phyloP scores from a whole-genome alignment of 257 asterid genomes.

The Przewalskia tangutica region DNA sequence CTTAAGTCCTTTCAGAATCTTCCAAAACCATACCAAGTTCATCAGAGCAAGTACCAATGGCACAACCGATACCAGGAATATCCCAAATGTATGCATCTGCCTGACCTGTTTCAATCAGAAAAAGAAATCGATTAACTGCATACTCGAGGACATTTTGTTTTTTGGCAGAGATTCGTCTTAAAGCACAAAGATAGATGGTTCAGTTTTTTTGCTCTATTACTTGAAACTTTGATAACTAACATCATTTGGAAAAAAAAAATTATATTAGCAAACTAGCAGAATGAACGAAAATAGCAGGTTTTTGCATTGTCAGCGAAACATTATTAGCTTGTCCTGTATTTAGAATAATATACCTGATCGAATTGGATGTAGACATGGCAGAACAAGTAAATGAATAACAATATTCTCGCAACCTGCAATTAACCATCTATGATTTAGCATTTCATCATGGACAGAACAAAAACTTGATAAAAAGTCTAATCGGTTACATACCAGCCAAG shows the following conservation, averaged over 20 bases:
- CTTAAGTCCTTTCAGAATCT: slow-evolving; percentile 50
- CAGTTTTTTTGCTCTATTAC: background rate
- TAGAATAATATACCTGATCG: slow-evolving; percentile 39
- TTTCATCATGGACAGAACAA: background rate
- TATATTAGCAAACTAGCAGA: background rate
- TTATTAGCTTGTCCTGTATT: background rate
- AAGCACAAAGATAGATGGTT: background rate
- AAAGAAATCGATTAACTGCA: background rate
- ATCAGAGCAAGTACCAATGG: slow-evolving; percentile 40
- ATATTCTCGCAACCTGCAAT: slow-evolving; percentile 65
- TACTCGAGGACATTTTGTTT: background rate
- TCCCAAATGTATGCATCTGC: slow-evolving; percentile 37
- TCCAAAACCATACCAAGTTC: slow-evolving; percentile 68
- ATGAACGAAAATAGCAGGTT: background rate
- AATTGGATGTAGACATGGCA: slow-evolving; percentile 31
- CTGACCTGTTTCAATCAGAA: slow-evolving; percentile 34
- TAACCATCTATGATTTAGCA: background rate
- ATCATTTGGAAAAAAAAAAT: background rate
- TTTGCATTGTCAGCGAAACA: background rate
- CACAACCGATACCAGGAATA: slow-evolving; percentile 20
- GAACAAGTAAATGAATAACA: slow-evolving; percentile 51
- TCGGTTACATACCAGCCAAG: slow-evolving; percentile 56
- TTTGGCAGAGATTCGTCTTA: background rate
- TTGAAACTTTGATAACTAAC: background rate
- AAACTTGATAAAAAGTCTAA: background rate